phyloP scores from a whole-genome alignment of 306 rosid species.

The Purshia tridentata region DNA sequence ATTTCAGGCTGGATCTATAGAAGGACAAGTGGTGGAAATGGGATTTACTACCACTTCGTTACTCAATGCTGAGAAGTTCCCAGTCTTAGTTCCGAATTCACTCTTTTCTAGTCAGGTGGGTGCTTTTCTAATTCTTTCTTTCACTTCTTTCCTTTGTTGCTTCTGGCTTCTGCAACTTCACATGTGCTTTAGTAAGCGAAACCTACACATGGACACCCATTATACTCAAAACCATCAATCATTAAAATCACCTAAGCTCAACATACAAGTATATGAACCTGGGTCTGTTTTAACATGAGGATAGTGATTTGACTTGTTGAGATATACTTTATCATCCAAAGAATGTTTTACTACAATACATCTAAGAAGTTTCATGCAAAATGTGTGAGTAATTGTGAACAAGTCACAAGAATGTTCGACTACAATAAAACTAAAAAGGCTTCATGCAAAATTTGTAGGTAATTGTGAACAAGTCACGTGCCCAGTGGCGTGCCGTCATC shows the following conservation, averaged over 20 bases:
- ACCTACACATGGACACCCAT: not conserved
- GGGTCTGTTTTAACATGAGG: not conserved
- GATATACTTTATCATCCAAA: not conserved
- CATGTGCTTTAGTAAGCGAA: not conserved
- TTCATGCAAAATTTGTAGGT: conserved; percentile 45
- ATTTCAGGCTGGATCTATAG: conserved; percentile 83
- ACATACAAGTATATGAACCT: not conserved
- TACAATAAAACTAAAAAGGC: not conserved
- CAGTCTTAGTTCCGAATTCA: conserved; percentile 85
- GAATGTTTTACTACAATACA: not conserved
- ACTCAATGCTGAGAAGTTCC: conserved; percentile 84
- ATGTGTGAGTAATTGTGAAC: conserved; percentile 69
- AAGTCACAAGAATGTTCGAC: conserved; percentile 44
- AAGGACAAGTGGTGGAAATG: conserved; percentile 94
- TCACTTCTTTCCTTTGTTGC: not conserved
- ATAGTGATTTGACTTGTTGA: not conserved
- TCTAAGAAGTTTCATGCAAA: conserved; percentile 7
- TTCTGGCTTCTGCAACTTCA: conserved; percentile 16
- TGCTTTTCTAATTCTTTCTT: not conserved
- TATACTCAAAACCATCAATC: not conserved
- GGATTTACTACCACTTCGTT: conserved; percentile 84
- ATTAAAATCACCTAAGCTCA: not conserved
- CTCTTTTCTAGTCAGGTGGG: conserved; percentile 84
- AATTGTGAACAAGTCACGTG: conserved; percentile 89
- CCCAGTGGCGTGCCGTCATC: conserved; percentile 61